Evolutionary conservation across 306 rosid species (phyloP).

Genomic region (Myrica gale): DNA sequence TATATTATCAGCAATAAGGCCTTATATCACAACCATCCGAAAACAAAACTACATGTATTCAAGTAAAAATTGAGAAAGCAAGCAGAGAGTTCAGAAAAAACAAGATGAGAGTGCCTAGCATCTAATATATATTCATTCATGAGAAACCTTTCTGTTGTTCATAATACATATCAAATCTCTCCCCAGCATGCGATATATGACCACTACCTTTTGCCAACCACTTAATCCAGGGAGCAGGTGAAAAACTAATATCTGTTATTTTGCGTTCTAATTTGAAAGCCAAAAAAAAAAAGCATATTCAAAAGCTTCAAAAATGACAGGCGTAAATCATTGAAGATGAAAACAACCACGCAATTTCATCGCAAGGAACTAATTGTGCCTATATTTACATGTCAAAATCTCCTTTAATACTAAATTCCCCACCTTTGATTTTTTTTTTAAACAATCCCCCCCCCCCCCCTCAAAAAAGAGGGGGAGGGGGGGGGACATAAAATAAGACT

Average conservation of each 20-base stretch:
- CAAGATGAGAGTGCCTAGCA: too few species aligned
- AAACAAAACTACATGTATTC: background rate
- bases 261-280: background rate
- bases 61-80: background rate
- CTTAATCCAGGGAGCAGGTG: background rate
- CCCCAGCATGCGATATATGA: background rate
- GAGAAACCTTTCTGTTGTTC: conserved; percentile 44
- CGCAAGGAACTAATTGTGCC: background rate
- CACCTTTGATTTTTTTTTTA: too few species aligned
- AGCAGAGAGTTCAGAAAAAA: too few species aligned
- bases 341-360: background rate
- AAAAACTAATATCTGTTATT: background rate
- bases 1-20: background rate
- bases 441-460: too few species aligned
- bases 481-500: too few species aligned
- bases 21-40: background rate
- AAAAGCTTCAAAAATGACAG: background rate
- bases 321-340: too few species aligned
- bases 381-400: too few species aligned
- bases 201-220: background rate
- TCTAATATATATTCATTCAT: conserved; percentile 27
- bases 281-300: background rate
- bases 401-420: too few species aligned
- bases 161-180: conserved; percentile 25
- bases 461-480: too few species aligned